These are phyloP conservation scores for Saturnispora kantuleensis DNA, from an alignment of 805 yeast genomes.

Conservation along the genomic window DNA sequence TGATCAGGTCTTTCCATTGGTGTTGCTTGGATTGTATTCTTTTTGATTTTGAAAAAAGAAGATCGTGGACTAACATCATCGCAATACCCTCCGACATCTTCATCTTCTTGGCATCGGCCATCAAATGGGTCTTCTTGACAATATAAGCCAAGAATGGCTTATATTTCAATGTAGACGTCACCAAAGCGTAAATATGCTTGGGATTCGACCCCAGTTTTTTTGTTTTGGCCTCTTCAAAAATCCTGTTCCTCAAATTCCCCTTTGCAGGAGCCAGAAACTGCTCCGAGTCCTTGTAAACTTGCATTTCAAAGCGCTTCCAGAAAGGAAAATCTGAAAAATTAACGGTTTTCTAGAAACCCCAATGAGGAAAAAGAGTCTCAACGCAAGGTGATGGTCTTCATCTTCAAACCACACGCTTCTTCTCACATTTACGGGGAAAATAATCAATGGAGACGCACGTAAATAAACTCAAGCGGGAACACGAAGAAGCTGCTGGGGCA, in stretches of 20 bases:
- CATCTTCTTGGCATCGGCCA: slow-evolving; percentile 37
- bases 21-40: slow-evolving; percentile 85
- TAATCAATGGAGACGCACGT: neutral
- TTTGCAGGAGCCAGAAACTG: slow-evolving; percentile 31
- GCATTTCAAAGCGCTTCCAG: slow-evolving; percentile 18
- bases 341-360: too few species aligned
- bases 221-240: slow-evolving; percentile 40
- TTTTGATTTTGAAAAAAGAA: slow-evolving; percentile 63
- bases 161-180: slow-evolving; percentile 66
- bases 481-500: neutral
- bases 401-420: neutral
- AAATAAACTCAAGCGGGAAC: neutral
- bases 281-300: slow-evolving; percentile 33
- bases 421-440: slow-evolving; percentile 1
- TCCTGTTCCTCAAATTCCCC: slow-evolving; percentile 46
- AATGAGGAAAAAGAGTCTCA: too few species aligned
- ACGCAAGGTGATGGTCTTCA: too few species aligned
- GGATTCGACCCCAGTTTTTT: slow-evolving; percentile 52
- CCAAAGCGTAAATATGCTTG: slow-evolving; percentile 78
- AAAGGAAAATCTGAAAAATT: neutral
- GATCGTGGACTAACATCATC: slow-evolving; percentile 68
- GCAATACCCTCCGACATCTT: slow-evolving; percentile 46
- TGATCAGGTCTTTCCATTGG: slow-evolving; percentile 70
- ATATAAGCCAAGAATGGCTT: slow-evolving; percentile 53
- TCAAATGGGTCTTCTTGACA: slow-evolving; percentile 58